These are phyloP conservation scores for Penicillium psychrofluorescens DNA, from an alignment of 495 filamentous ascomycete genomes.

Conservation along the genomic window DNA sequence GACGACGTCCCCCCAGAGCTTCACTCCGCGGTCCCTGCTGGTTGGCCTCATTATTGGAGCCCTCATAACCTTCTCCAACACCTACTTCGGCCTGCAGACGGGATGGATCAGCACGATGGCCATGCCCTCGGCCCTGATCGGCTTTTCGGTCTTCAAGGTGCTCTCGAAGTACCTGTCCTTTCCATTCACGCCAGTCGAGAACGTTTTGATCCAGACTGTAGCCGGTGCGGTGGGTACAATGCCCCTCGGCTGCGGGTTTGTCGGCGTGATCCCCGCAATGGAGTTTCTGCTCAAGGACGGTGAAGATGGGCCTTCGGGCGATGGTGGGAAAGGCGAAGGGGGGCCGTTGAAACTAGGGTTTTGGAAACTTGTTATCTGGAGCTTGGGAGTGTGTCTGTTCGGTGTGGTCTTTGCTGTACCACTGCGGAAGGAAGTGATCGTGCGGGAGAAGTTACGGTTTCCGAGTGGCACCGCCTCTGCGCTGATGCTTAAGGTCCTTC, in stretches of 20 bases:
- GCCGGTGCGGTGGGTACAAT: constrained; percentile 93
- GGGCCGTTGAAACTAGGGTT: constrained; percentile 67
- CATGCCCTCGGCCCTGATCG: constrained; percentile 91
- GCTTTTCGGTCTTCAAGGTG: constrained; percentile 91
- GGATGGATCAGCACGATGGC: constrained; percentile 83
- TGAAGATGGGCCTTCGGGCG: constrained; percentile 49
- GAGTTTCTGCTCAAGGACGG: constrained; percentile 70
- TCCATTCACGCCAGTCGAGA: constrained; percentile 91
- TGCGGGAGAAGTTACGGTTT: constrained; percentile 86
- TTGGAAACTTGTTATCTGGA: constrained; percentile 79
- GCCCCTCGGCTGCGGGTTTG: constrained; percentile 93
- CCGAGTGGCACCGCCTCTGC: constrained; percentile 94
- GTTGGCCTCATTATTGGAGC: constrained; percentile 80
- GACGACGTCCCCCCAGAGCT: constrained; percentile 42
- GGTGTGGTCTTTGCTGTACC: constrained; percentile 96
- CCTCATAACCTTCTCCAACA: constrained; percentile 90
- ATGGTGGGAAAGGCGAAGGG: constrained; percentile 51
- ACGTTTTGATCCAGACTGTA: constrained; percentile 95
- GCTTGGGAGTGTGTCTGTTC: constrained; percentile 86
- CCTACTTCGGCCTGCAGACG: constrained; percentile 96
- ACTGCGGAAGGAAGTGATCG: constrained; percentile 77
- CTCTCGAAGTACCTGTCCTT: constrained; percentile 60
- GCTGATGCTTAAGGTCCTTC: constrained; percentile 81
- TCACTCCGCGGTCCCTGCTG: constrained; percentile 73
- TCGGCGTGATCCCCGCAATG: constrained; percentile 87